Evolutionary conservation across 2,329 filamentous ascomycete species (phyloP).

Genomic region (Aspergillus fructus): DNA sequence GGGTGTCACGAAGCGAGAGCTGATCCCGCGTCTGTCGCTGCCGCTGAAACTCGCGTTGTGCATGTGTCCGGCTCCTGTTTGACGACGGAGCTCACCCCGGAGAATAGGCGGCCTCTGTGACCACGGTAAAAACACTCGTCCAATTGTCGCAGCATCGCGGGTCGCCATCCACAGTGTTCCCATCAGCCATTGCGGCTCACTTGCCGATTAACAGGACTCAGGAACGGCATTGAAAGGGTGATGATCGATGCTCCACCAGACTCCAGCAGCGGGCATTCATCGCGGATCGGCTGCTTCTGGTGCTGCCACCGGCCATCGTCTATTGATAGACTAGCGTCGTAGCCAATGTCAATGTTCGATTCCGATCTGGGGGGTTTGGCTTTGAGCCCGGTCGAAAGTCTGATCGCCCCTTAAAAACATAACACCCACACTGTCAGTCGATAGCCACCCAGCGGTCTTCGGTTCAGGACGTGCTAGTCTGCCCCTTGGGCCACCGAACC

Average conservation of each 20-base stretch:
- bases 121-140: neutral
- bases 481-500: neutral
- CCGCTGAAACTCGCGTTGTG: constrained; percentile 1
- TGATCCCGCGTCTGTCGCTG: neutral
- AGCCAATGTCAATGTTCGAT: constrained; percentile 1
- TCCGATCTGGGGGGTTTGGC: neutral
- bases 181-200: neutral
- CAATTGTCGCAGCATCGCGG: neutral
- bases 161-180: neutral
- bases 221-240: neutral
- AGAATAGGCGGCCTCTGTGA: neutral
- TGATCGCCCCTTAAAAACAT: constrained; percentile 5
- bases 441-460: neutral
- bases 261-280: neutral
- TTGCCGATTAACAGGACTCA: constrained; percentile 1
- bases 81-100: neutral
- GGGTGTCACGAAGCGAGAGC: neutral
- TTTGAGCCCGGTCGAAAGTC: neutral
- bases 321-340: neutral
- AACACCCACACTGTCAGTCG: constrained; percentile 2
- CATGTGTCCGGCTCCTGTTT: neutral
- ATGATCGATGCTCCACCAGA: constrained; percentile 7
- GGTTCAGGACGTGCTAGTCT: too few relatives aligned
- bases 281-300: constrained; percentile 1
- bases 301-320: neutral